Evolutionary conservation across 148 eudicot species (phyloP), one percentile per base, ranked within the genome.

Genomic region (Heliosperma pusillum): DNA sequence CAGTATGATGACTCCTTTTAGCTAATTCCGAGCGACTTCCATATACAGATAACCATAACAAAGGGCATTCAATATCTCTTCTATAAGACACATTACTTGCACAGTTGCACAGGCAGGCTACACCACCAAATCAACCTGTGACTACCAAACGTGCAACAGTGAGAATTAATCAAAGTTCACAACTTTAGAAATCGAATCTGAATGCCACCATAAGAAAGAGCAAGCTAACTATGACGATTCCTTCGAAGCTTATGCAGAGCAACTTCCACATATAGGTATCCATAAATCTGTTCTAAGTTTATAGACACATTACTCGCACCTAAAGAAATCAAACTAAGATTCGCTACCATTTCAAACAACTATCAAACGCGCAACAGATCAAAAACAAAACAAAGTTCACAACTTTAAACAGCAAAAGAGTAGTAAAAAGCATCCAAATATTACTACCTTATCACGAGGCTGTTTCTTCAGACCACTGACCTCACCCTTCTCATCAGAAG

Each of bases 391-490:
- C 26, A 26, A 10, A 24, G 67, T 22, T 22, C 36, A 47, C 7
- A 69, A 55, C 58, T 25, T n/a, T 9, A 61, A 61, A 16, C 17
- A 74, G 7, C 6, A 27, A 40, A 66, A 27, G 3, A 25, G 26
- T 40, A 30, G 7, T 56, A 69, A 15, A 73, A 13, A 33, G 20
- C 69, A 44, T 27, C 21, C 25, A 74, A 66, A 55, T 24, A 45
- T 47, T 88, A 96, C 99, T 88, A 96, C 99, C 97, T 90, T 96
- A 53, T 96, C 97, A 30, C 97, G 92, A 26, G 64, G 80, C 19
- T 80, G 77, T 77, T 89, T 82, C 85, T 79, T 88, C 69, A 74
- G 83, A 53, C 52, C 67, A 71, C 77, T 52, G 42, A 60, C 5
- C 68, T 69, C 86, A 76, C 61, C 81, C 71, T 81, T 86, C 47